phyloP scores from a whole-genome alignment of 805 yeast genomes.

The Debaryomyces tyrocola region DNA sequence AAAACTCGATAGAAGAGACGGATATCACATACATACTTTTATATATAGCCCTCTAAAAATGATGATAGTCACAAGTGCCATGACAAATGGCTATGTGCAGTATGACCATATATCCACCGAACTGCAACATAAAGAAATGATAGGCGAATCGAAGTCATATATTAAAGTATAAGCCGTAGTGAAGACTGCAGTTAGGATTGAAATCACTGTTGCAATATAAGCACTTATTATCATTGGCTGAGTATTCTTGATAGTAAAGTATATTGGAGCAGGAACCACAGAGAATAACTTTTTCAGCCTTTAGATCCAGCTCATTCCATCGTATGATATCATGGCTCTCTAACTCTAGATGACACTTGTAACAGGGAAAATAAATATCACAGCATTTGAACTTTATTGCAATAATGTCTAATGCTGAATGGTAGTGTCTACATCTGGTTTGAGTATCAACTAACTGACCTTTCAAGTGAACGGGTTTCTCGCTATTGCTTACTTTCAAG shows the following conservation, averaged over 20 bases:
- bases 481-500: not conserved
- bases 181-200: slow-evolving; percentile 40
- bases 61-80: not conserved
- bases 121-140: not conserved
- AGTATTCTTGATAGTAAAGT: slow-evolving; percentile 29
- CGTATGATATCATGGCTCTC: slow-evolving; percentile 8
- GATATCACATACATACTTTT: no score
- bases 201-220: slow-evolving; percentile 25
- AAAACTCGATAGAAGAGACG: no score
- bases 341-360: slow-evolving; percentile 31
- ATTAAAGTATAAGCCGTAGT: slow-evolving; percentile 37
- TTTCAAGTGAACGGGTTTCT: slow-evolving; percentile 1
- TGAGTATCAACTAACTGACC: slow-evolving; percentile 24
- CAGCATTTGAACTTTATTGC: slow-evolving; percentile 44
- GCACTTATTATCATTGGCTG: slow-evolving; percentile 16
- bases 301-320: slow-evolving; percentile 8
- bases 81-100: not conserved
- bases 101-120: not conserved
- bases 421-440: slow-evolving; percentile 41
- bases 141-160: not conserved
- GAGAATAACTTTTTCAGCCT: slow-evolving; percentile 22
- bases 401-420: slow-evolving; percentile 32
- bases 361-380: slow-evolving; percentile 36
- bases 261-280: slow-evolving; percentile 38
- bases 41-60: not conserved